Conservation (phyloP, 805 yeast genomes). For the Kluyveromyces wickerhamii region DNA sequence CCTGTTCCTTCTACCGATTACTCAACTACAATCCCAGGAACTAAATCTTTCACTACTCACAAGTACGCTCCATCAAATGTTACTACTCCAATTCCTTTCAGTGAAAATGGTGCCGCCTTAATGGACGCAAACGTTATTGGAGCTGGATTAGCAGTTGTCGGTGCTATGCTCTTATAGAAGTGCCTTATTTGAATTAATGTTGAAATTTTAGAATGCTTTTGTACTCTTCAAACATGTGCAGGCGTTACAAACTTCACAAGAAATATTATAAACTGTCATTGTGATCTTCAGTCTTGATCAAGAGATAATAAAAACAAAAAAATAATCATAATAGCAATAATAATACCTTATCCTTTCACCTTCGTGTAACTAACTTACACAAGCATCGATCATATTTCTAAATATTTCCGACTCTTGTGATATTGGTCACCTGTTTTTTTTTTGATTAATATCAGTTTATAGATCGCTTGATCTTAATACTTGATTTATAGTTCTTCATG, state of each 20-base stretch:
- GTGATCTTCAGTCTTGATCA: slow-evolving; percentile 1
- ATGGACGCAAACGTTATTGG: slow-evolving; percentile 14
- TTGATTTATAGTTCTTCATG: too few species aligned
- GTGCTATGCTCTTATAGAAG: slow-evolving; percentile 19
- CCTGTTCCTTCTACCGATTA: neutral
- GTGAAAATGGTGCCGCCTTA: slow-evolving; percentile 19
- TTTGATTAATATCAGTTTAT: too few species aligned
- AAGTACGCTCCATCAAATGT: neutral
- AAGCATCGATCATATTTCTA: too few species aligned
- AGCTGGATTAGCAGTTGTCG: slow-evolving; percentile 21
- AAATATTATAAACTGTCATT: neutral
- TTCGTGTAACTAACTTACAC: too few species aligned
- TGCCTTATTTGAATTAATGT: neutral
- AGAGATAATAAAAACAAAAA: neutral
- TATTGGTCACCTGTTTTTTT: too few species aligned
- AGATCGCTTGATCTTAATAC: too few species aligned
- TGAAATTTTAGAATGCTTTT: neutral
- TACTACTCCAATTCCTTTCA: slow-evolving; percentile 5
- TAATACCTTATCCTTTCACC: too few species aligned
- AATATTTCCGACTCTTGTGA: too few species aligned
- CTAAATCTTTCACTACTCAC: neutral
- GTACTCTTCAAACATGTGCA: too few species aligned
- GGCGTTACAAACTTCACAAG: neutral
- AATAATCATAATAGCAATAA: too few species aligned
- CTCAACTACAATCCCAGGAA: neutral